A percentile compares a stretch with the other conserved stretches of the same genome.
Evolutionary conservation across 768 basidiomycete species (phyloP).

Genomic region (Boletus speciosus): DNA sequence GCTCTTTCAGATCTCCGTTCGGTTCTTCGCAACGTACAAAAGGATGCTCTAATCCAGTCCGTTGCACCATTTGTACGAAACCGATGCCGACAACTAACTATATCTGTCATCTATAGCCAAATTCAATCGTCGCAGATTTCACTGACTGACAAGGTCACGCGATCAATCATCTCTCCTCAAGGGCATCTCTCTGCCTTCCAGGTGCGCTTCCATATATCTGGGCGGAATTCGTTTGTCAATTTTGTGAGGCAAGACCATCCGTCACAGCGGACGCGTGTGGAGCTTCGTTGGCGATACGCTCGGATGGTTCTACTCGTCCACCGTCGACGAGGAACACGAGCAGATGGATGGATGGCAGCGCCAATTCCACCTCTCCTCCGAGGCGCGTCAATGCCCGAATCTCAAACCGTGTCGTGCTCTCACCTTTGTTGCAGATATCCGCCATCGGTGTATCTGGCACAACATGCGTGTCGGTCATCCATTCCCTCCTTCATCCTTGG

Average conservation of each 20-base stretch:
- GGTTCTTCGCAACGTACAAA: conserved; percentile 13
- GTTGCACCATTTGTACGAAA: not conserved
- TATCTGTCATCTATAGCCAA: conserved; percentile 31
- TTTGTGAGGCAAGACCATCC: conserved; percentile 30
- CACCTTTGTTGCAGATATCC: conserved; percentile 38
- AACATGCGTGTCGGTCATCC: conserved; percentile 44
- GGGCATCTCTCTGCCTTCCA: conserved; percentile 46
- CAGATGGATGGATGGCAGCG: conserved; percentile 35
- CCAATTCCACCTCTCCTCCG: conserved; percentile 38
- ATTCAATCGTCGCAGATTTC: conserved; percentile 40
- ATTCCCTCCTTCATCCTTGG: not conserved
- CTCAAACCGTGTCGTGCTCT: not conserved
- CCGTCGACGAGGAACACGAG: conserved; percentile 8
- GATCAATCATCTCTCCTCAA: conserved; percentile 19
- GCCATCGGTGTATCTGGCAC: conserved; percentile 48
- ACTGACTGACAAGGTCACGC: conserved; percentile 33
- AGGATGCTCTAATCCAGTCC: conserved; percentile 27
- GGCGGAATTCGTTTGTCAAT: not conserved
- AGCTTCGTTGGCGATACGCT: conserved; percentile 48
- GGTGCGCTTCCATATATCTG: conserved; percentile 31
- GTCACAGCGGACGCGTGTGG: conserved; percentile 30
- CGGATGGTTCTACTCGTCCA: conserved; percentile 49
- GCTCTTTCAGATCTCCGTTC: conserved; percentile 17
- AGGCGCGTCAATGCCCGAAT: conserved; percentile 8
- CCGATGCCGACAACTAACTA: not conserved